phyloP scores from a whole-genome alignment of 768 basidiomycete genomes.

The Panaeolus papilionaceus region DNA sequence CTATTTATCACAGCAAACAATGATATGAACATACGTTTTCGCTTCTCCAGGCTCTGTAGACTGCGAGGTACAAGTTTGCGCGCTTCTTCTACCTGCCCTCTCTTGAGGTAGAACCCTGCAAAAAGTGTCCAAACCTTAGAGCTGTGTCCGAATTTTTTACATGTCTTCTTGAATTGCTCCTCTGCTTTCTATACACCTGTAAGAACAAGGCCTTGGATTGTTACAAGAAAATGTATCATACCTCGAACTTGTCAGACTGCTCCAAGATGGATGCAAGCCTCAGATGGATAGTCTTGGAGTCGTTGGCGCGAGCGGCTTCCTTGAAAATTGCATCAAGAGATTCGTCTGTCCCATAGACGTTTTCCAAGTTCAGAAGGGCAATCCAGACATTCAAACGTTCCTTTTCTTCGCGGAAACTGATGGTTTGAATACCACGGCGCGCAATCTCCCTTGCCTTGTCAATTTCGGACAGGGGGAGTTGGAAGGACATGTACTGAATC shows the following conservation, averaged over 20 bases:
- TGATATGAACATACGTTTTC: constrained; percentile 74
- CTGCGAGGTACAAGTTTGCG: constrained; percentile 86
- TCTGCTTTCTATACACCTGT: constrained; percentile 75
- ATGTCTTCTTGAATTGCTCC: constrained; percentile 85
- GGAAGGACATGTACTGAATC: constrained; percentile 99
- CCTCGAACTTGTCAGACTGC: constrained; percentile 82
- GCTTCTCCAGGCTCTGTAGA: constrained; percentile 90
- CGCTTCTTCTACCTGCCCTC: constrained; percentile 77
- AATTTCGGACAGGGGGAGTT: constrained; percentile 93
- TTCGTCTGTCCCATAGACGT: constrained; percentile 87
- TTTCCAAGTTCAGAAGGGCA: constrained; percentile 93
- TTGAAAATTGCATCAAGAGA: constrained; percentile 83
- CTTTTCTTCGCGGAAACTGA: constrained; percentile 94
- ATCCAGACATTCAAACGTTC: constrained; percentile 99
- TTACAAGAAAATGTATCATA: constrained; percentile 35
- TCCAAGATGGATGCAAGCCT: constrained; percentile 86
- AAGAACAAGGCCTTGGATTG: constrained; percentile 5
- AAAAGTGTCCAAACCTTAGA: constrained; percentile 95
- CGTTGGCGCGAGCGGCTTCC: constrained; percentile 89
- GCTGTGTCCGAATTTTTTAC: constrained; percentile 94
- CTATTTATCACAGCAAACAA: too few species aligned
- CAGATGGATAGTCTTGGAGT: constrained; percentile 90
- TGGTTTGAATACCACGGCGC: constrained; percentile 81
- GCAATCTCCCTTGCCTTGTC: constrained; percentile 93
- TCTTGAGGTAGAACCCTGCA: constrained; percentile 81